Evolutionary conservation across 192 early-diverging fungal species (phyloP), one percentile per base, ranked within the genome.

Genomic region (Borealophlyctis nickersoniae): DNA sequence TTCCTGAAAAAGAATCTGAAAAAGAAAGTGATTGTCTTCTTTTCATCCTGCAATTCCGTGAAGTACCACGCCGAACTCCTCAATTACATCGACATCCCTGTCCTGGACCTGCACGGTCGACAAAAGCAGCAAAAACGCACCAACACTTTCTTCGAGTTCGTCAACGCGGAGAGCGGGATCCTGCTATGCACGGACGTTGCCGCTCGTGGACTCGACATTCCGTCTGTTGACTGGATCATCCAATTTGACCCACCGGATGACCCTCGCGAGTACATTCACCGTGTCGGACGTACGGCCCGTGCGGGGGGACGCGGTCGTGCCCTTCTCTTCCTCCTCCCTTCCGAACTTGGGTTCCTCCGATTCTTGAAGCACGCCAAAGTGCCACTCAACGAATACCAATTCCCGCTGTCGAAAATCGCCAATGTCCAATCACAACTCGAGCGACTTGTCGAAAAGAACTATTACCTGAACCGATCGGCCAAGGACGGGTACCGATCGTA

Each of bases 201-300:
- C 19, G 96, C 96, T 2, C 87, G 96, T 74, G 96, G 96, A 1
- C 77, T 99, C 31, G 96, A 99, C 77, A 96, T 99, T 53, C 96
- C 96, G 29, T 85, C 91, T 4, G 96, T 99, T 9, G 95, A 98
- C 72, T 99, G 94, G 95, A 99, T 99, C 71, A 90, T 99, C 58
- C 96, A 99, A 77, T 99, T 90, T 73, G 97, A 99, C 73, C 95
- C 97, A 19, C 97, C 97, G 69, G 95, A 98, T 91, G 97, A 99
- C 81, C 94, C 95, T 66, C 90, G 94, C 72, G 72, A 78, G 56
- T 78, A 78, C 62, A 72, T 80, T 52, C 72, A 73, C 65, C 66
- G 67, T 22, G 73, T 73, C 26, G 95, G 97, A 30, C 89, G 97
- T 60, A 99, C 97, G 0, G 97, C 97, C 3, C 88, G 97, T 69